Conservation (phyloP, 768 basidiomycete genomes). For the Pilatotrama ljubarskyi region DNA sequence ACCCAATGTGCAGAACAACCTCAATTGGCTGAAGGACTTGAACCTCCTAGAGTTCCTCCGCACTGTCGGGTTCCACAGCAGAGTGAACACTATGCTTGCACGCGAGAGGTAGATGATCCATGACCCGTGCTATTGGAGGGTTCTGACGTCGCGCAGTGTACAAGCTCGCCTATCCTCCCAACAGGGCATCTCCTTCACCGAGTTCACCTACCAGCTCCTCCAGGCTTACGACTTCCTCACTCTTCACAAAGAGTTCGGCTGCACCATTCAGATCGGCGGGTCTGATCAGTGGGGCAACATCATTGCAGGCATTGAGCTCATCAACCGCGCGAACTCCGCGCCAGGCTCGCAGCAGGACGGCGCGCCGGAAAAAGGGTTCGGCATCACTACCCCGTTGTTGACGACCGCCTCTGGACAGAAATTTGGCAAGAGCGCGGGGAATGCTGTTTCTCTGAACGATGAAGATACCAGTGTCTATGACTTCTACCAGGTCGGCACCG, state of each 20-base stretch:
- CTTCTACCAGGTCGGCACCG: conserved; percentile 81
- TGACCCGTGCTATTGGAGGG: background rate
- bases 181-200: conserved; percentile 95
- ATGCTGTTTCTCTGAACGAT: conserved; percentile 89
- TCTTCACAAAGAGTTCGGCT: conserved; percentile 62
- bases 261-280: conserved; percentile 90
- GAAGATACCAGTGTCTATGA: conserved; percentile 82
- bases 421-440: conserved; percentile 96
- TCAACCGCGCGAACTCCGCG: conserved; percentile 51
- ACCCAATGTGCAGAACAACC: conserved; percentile 59
- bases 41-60: conserved; percentile 83
- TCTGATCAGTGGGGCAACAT: conserved; percentile 99
- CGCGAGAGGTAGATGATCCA: conserved; percentile 68
- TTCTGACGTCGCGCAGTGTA: conserved; percentile 53
- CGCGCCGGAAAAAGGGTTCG: conserved; percentile 53
- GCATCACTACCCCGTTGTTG: conserved; percentile 91
- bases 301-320: conserved; percentile 88
- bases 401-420: conserved; percentile 90
- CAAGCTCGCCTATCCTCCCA: conserved; percentile 75
- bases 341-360: conserved; percentile 5
- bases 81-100: conserved; percentile 87
- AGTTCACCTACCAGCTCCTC: conserved; percentile 95
- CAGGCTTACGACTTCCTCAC: conserved; percentile 95
- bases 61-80: conserved; percentile 72
- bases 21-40: conserved; percentile 77